These are phyloP conservation scores for Trichoderma arundinaceum DNA, from an alignment of 2,329 filamentous ascomycete species.

Conservation along the genomic window DNA sequence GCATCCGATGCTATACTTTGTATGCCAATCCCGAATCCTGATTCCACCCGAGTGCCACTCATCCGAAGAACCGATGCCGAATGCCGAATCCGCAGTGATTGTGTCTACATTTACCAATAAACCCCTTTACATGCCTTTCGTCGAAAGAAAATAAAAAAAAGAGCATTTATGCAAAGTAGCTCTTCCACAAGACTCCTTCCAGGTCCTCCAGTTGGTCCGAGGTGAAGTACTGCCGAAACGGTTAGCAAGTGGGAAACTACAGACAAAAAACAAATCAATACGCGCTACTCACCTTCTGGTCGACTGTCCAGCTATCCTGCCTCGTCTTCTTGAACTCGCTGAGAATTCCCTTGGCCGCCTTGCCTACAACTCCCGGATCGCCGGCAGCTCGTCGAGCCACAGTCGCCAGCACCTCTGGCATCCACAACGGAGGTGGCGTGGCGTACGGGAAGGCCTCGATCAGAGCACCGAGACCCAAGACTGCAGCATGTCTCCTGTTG, in stretches of 20 bases:
- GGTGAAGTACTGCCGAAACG: slow-evolving; percentile 70
- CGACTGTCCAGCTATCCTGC: slow-evolving; percentile 97
- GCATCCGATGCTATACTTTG: background rate
- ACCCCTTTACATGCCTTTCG: background rate
- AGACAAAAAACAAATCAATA: too few species aligned
- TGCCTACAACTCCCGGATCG: slow-evolving; percentile 90
- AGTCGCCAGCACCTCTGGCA: slow-evolving; percentile 88
- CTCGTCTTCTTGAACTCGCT: slow-evolving; percentile 99
- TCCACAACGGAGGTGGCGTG: slow-evolving; percentile 89
- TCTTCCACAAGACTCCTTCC: slow-evolving; percentile 98
- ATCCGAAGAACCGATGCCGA: slow-evolving; percentile 15
- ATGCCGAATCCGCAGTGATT: background rate
- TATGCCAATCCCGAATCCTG: slow-evolving; percentile 22
- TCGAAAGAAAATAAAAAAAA: background rate
- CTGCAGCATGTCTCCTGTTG: slow-evolving; percentile 83
- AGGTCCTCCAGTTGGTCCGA: slow-evolving; percentile 92
- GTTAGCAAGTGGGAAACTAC: background rate
- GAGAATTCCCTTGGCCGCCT: slow-evolving; percentile 90
- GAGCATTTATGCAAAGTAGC: slow-evolving; percentile 80
- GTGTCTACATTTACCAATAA: slow-evolving; percentile 7
- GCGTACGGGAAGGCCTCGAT: slow-evolving; percentile 97
- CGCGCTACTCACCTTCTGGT: slow-evolving; percentile 79
- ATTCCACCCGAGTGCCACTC: background rate
- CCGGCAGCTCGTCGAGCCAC: slow-evolving; percentile 84
- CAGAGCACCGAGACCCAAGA: slow-evolving; percentile 86